Percentiles rank a stretch among this genome's conserved stretches.
Evolutionary conservation across 495 filamentous ascomycete genomes (phyloP).

Genomic region (Talaromyces wortmannii): DNA sequence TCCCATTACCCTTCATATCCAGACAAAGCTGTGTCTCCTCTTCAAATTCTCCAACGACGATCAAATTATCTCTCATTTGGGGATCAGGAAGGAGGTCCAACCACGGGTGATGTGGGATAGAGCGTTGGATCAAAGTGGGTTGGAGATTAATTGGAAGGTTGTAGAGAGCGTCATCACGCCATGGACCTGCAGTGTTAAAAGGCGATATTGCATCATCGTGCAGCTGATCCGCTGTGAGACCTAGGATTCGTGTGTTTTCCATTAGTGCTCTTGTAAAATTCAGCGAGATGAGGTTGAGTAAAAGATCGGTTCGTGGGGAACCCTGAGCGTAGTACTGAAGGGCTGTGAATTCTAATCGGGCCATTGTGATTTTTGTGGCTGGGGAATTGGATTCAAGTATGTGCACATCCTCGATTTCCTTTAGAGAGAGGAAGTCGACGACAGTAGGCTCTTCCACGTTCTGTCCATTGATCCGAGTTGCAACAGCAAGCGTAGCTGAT

Average conservation of each 20-base stretch:
- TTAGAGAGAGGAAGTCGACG: too few relatives aligned
- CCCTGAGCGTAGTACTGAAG: slow-evolving; percentile 2
- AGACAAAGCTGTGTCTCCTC: slow-evolving; percentile 35
- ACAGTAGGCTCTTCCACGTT: too few relatives aligned
- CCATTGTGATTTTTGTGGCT: background rate
- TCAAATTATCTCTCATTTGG: slow-evolving; percentile 26
- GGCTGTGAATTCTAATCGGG: slow-evolving; percentile 7
- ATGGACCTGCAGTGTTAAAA: slow-evolving; percentile 8
- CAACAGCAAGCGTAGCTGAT: background rate
- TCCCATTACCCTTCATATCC: too few relatives aligned
- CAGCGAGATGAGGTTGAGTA: slow-evolving; percentile 20
- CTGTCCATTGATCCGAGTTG: too few relatives aligned
- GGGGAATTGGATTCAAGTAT: background rate
- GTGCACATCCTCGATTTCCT: background rate
- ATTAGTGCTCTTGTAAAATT: slow-evolving; percentile 19
- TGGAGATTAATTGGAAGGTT: slow-evolving; percentile 18
- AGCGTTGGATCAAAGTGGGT: slow-evolving; percentile 29
- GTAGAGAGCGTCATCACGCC: background rate
- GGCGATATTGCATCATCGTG: slow-evolving; percentile 19
- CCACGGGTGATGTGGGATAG: slow-evolving; percentile 30
- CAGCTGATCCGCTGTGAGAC: slow-evolving; percentile 9
- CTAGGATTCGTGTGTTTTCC: slow-evolving; percentile 13
- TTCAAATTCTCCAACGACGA: slow-evolving; percentile 25
- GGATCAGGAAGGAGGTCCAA: slow-evolving; percentile 31
- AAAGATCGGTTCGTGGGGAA: slow-evolving; percentile 19